phyloP scores from a whole-genome alignment of 352 stramenopile species.

The Phytophthora pini region DNA sequence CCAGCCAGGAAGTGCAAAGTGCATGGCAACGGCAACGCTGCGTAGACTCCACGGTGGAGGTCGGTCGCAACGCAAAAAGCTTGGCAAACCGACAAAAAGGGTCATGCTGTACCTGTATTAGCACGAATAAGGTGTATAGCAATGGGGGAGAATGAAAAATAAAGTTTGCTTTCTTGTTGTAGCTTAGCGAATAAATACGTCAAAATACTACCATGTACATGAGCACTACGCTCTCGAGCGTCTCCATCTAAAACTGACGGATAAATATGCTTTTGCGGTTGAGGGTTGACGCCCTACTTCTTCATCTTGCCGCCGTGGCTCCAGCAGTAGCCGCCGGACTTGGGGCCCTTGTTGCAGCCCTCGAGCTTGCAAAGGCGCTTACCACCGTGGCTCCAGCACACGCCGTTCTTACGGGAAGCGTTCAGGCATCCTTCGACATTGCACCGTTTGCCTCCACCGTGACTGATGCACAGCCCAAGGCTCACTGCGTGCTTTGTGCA shows the following conservation, averaged over 20 bases:
- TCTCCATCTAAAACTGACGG: slow-evolving; percentile 31
- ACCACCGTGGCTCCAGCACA: slow-evolving; percentile 84
- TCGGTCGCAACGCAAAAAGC: too few relatives aligned
- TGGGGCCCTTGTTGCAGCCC: slow-evolving; percentile 83
- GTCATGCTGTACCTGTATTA: too few relatives aligned
- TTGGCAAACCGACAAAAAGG: too few relatives aligned
- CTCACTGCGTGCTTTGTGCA: slow-evolving; percentile 87
- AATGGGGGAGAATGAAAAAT: not conserved
- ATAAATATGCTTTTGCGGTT: slow-evolving; percentile 46
- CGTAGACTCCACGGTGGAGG: too few relatives aligned
- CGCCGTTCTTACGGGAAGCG: slow-evolving; percentile 81
- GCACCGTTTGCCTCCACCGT: slow-evolving; percentile 84
- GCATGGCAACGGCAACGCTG: slow-evolving; percentile 1
- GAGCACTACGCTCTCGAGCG: slow-evolving; percentile 5
- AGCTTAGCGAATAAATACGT: slow-evolving; percentile 35
- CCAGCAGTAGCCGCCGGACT: slow-evolving; percentile 87
- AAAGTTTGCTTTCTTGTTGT: slow-evolving; percentile 6
- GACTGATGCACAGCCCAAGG: slow-evolving; percentile 85
- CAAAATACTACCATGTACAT: slow-evolving; percentile 35
- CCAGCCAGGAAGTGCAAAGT: slow-evolving; percentile 1
- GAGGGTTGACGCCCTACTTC: slow-evolving; percentile 50
- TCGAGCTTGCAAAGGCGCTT: slow-evolving; percentile 84
- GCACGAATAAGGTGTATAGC: too few relatives aligned
- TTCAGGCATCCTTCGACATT: slow-evolving; percentile 78
- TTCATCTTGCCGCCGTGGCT: slow-evolving; percentile 85